These are phyloP conservation scores for Neoconidiobolus thromboides DNA, from an alignment of 371 early-diverging fungal genomes.

Conservation along the genomic window DNA sequence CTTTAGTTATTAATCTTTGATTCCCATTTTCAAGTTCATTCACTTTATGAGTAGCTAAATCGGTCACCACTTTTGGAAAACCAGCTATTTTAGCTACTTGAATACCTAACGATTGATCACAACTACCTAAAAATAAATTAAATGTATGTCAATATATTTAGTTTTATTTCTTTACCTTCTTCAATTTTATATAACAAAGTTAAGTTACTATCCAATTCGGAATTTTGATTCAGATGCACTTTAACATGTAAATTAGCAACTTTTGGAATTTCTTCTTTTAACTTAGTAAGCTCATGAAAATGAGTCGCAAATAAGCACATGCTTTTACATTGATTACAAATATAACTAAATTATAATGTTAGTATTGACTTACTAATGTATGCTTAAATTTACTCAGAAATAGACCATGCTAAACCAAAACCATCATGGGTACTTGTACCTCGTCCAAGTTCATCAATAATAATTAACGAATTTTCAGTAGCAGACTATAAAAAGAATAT, in stretches of 20 bases:
- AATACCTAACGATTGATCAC: conserved; percentile 96
- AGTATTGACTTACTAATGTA: no score
- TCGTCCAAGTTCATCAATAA: conserved; percentile 98
- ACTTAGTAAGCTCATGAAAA: conserved; percentile 90
- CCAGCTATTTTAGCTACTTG: conserved; percentile 92
- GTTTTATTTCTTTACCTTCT: conserved; percentile 18
- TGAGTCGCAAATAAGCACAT: conserved; percentile 92
- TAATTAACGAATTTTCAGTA: conserved; percentile 72
- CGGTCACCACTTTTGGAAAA: conserved; percentile 74
- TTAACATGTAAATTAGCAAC: conserved; percentile 81
- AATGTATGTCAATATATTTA: no score
- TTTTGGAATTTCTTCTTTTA: conserved; percentile 37
- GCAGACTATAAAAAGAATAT: conserved; percentile 31
- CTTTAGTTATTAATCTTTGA: not conserved
- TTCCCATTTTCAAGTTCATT: not conserved
- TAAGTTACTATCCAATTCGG: conserved; percentile 16
- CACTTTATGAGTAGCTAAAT: conserved; percentile 9
- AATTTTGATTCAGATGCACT: conserved; percentile 28
- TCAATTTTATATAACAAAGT: conserved; percentile 77
- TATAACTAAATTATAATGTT: no score
- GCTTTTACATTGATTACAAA: conserved; percentile 13
- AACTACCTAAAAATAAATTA: conserved; percentile 18
- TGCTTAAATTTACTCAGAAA: conserved; percentile 48
- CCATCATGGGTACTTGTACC: conserved; percentile 99
- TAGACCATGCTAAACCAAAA: conserved; percentile 91